Evolutionary conservation across 257 asterid species (phyloP).

Genomic region (Leonotis leonurus): DNA sequence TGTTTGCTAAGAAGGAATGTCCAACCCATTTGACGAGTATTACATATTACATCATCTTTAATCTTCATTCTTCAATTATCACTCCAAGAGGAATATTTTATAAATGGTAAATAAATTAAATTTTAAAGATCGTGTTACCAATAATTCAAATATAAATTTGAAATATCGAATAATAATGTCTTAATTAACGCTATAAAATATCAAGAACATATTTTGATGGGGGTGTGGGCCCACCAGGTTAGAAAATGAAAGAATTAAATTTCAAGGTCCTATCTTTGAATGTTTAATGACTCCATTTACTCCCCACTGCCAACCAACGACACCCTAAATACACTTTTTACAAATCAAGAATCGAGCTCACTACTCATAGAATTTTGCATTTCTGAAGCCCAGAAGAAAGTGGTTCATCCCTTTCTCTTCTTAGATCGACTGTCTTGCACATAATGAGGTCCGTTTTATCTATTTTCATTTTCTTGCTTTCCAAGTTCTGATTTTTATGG

Average conservation of each 20-base stretch:
- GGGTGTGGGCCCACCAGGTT: neutral
- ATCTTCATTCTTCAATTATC: too few relatives aligned
- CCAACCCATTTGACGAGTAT: too few relatives aligned
- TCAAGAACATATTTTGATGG: too few relatives aligned
- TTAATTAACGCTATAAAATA: too few relatives aligned
- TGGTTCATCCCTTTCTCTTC: neutral
- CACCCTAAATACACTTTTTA: neutral
- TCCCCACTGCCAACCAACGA: too few relatives aligned
- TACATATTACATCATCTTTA: too few relatives aligned
- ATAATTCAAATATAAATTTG: too few relatives aligned
- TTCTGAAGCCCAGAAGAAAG: neutral
- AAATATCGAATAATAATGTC: too few relatives aligned
- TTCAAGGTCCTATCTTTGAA: neutral
- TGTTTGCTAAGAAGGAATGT: too few relatives aligned
- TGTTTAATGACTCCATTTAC: neutral
- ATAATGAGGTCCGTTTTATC: conserved; percentile 11
- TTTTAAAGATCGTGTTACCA: too few relatives aligned
- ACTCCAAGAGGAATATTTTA: too few relatives aligned
- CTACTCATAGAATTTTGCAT: neutral
- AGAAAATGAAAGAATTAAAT: neutral
- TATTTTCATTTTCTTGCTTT: neutral
- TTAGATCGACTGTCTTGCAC: neutral
- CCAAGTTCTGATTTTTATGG: conserved; percentile 11
- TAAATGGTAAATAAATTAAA: too few relatives aligned
- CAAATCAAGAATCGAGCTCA: neutral